These are phyloP conservation scores for Alectoria sarmentosa DNA, from an alignment of 495 filamentous ascomycete genomes.

Conservation along the genomic window DNA sequence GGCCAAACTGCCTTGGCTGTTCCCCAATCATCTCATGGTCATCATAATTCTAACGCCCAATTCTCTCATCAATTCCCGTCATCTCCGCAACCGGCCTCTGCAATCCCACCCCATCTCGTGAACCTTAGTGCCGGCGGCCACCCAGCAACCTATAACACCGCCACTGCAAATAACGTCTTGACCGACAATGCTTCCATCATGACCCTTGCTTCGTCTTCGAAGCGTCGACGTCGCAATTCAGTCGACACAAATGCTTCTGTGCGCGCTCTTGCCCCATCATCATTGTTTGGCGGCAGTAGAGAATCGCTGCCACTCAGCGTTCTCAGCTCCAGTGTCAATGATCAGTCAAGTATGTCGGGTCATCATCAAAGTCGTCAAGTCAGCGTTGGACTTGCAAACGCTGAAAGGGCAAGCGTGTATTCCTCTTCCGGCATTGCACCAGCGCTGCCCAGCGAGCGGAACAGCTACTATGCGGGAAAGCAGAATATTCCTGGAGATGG, in stretches of 20 bases:
- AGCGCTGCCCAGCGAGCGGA: slow-evolving; percentile 61
- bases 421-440: slow-evolving; percentile 66
- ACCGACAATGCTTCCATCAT: slow-evolving; percentile 95
- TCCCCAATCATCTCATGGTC: slow-evolving; percentile 34
- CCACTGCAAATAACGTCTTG: slow-evolving; percentile 85
- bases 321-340: slow-evolving; percentile 68
- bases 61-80: slow-evolving; percentile 90
- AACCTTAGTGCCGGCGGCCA: slow-evolving; percentile 45
- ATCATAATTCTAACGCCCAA: slow-evolving; percentile 39
- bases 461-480: slow-evolving; percentile 71
- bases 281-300: slow-evolving; percentile 80
- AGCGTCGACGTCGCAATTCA: slow-evolving; percentile 77
- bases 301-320: slow-evolving; percentile 87
- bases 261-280: slow-evolving; percentile 84
- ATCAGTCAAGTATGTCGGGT: slow-evolving; percentile 41
- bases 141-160: slow-evolving; percentile 76
- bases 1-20: slow-evolving; percentile 30
- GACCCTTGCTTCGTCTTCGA: slow-evolving; percentile 92
- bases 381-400: slow-evolving; percentile 55
- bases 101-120: slow-evolving; percentile 71
- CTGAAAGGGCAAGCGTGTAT: slow-evolving; percentile 81
- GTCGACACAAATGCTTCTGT: slow-evolving; percentile 95
- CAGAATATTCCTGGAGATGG: slow-evolving; percentile 54
- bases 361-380: slow-evolving; percentile 53
- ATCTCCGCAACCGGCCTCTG: slow-evolving; percentile 52